Evolutionary conservation across 129 eudicot genomes (phyloP).

Genomic region (Artemisia tridentata): DNA sequence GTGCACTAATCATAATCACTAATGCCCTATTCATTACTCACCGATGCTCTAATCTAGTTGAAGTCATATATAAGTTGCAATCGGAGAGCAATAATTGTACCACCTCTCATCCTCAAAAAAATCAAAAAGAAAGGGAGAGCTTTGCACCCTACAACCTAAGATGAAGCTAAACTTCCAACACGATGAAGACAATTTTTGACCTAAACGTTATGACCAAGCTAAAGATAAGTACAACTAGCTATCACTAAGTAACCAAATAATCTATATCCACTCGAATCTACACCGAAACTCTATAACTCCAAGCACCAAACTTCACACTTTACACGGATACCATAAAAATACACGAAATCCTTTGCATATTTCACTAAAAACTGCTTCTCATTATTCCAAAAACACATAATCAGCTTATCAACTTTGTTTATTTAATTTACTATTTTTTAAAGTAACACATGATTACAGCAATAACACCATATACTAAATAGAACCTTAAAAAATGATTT

Average conservation of each 20-base stretch:
- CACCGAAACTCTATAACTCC: neutral
- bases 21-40: too few species aligned
- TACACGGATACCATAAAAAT: neutral
- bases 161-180: neutral
- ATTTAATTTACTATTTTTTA: too few species aligned
- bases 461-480: too few species aligned
- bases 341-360: neutral
- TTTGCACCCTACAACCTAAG: slow-evolving; percentile 5
- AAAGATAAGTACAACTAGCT: neutral
- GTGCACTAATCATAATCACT: too few species aligned
- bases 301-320: neutral
- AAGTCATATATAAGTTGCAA: too few species aligned
- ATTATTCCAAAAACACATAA: neutral
- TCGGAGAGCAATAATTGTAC: too few species aligned
- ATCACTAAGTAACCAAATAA: slow-evolving; percentile 4
- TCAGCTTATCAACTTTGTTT: neutral
- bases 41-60: too few species aligned
- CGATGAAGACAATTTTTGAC: too few species aligned
- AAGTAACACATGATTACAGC: too few species aligned
- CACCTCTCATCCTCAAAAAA: too few species aligned
- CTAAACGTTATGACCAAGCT: too few species aligned
- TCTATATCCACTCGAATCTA: neutral
- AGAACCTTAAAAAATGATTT: too few species aligned
- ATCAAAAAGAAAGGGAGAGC: slow-evolving; percentile 1
- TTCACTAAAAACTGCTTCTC: neutral